Percentiles rank a stretch among this genome's conserved stretches.
These are phyloP conservation scores for Craterostigma plantagineum DNA, from an alignment of 257 asterid species.

Conservation along the genomic window DNA sequence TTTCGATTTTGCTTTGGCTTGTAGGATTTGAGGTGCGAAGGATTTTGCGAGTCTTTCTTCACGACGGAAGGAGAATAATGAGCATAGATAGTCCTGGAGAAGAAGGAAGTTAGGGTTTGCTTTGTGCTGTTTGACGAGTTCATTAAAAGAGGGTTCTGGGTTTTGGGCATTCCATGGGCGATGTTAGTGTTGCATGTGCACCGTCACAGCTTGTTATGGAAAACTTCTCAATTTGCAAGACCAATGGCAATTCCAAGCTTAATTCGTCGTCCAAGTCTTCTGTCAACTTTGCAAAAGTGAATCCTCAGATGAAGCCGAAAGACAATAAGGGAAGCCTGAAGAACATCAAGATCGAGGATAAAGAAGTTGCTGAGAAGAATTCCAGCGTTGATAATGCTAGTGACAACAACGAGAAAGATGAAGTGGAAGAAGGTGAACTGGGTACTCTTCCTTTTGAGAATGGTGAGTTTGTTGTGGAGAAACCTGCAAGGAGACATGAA, in stretches of 20 bases:
- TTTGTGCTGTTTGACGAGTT: constrained; percentile 2
- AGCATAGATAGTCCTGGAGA: constrained; percentile 84
- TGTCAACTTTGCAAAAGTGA: constrained; percentile 27
- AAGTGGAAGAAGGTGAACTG: constrained; percentile 94
- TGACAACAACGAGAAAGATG: constrained; percentile 32
- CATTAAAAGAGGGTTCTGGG: constrained; percentile 8
- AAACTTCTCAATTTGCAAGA: constrained; percentile 45
- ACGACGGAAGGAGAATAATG: constrained; percentile 29
- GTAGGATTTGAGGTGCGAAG: constrained; percentile 14
- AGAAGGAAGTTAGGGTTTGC: constrained; percentile 36
- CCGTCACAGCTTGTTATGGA: constrained; percentile 88
- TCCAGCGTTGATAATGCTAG: constrained; percentile 19
- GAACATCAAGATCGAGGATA: constrained; percentile 13
- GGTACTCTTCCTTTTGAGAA: constrained; percentile 77
- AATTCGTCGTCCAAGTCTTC: constrained; percentile 26
- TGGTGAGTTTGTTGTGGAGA: constrained; percentile 38
- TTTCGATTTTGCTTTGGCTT: constrained; percentile 7
- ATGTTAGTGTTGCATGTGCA: constrained; percentile 99
- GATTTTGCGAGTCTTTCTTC: constrained; percentile 10
- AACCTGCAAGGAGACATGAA: constrained; percentile 28
- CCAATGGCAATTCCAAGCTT: constrained; percentile 35
- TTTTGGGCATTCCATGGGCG: constrained; percentile 89
- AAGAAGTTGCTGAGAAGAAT: constrained; percentile 26
- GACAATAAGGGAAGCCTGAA: constrained; percentile 24
- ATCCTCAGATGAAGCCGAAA: constrained; percentile 39